phyloP scores from a whole-genome alignment of 768 basidiomycete species.

The Kwoniella botswanensis region DNA sequence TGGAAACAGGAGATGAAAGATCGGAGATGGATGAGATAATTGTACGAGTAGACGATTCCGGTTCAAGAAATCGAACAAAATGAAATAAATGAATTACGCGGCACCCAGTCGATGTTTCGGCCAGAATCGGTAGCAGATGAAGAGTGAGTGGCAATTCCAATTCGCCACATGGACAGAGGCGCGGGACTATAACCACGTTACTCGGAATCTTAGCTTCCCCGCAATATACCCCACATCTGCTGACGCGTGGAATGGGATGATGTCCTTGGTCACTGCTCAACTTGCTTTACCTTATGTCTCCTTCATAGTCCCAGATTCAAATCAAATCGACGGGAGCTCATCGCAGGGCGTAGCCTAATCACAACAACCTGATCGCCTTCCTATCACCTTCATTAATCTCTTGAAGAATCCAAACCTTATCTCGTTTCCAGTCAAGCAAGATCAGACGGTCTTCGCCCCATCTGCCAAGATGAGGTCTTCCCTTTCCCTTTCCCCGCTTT shows the following conservation, averaged over 20 bases:
- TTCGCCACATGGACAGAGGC: slow-evolving; percentile 6
- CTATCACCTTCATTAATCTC: too few relatives aligned
- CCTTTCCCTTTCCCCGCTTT: background rate
- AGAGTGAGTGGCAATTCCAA: background rate
- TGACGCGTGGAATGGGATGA: slow-evolving; percentile 7
- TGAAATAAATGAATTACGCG: slow-evolving; percentile 13
- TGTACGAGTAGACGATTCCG: too few relatives aligned
- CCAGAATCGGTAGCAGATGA: background rate
- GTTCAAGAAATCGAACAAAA: too few relatives aligned
- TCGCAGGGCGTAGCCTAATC: background rate
- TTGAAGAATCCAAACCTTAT: background rate
- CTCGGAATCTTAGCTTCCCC: background rate
- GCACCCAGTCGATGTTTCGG: slow-evolving; percentile 6
- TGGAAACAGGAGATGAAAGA: background rate
- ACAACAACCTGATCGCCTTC: too few relatives aligned
- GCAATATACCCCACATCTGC: background rate
- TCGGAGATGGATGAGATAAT: background rate
- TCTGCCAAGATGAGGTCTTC: background rate
- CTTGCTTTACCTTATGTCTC: too few relatives aligned
- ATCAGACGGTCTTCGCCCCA: background rate
- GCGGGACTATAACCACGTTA: background rate
- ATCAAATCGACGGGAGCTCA: background rate
- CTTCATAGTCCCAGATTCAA: too few relatives aligned
- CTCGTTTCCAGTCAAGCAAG: background rate
- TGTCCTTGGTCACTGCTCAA: background rate